Evolutionary conservation across 192 early-diverging fungal genomes (phyloP).

Genomic region (Coemansia sp.): DNA sequence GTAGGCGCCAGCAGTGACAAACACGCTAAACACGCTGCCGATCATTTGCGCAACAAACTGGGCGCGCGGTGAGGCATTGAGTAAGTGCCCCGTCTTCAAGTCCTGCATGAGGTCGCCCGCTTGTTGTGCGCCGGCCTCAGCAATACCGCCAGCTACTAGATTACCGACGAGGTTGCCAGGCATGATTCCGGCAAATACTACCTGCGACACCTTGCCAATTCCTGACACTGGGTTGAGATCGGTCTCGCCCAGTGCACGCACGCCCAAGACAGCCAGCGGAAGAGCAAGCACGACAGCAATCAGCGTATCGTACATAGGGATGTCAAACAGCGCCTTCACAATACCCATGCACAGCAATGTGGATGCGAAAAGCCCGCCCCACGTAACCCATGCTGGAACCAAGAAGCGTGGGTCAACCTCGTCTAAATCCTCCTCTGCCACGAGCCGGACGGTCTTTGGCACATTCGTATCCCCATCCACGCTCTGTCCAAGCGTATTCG

Average conservation of each 20-base stretch:
- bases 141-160: constrained; percentile 78
- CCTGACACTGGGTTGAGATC: constrained; percentile 84
- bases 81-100: constrained; percentile 84
- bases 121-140: constrained; percentile 76
- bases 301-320: constrained; percentile 69
- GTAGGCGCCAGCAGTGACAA: constrained; percentile 72
- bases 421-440: constrained; percentile 8
- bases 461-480: neutral
- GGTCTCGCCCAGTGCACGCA: constrained; percentile 82
- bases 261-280: constrained; percentile 76
- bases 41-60: constrained; percentile 87
- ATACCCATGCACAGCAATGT: constrained; percentile 65
- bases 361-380: constrained; percentile 68
- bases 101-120: constrained; percentile 81
- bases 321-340: constrained; percentile 68
- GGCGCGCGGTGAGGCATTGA: constrained; percentile 79
- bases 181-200: constrained; percentile 78
- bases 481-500: neutral
- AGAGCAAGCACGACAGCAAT: constrained; percentile 75
- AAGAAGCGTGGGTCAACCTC: constrained; percentile 55
- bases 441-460: neutral
- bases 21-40: constrained; percentile 74
- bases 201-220: constrained; percentile 85
- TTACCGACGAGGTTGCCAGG: constrained; percentile 75
- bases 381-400: constrained; percentile 66